phyloP scores from a whole-genome alignment of 148 eudicot genomes.

The Cornus kousa region DNA sequence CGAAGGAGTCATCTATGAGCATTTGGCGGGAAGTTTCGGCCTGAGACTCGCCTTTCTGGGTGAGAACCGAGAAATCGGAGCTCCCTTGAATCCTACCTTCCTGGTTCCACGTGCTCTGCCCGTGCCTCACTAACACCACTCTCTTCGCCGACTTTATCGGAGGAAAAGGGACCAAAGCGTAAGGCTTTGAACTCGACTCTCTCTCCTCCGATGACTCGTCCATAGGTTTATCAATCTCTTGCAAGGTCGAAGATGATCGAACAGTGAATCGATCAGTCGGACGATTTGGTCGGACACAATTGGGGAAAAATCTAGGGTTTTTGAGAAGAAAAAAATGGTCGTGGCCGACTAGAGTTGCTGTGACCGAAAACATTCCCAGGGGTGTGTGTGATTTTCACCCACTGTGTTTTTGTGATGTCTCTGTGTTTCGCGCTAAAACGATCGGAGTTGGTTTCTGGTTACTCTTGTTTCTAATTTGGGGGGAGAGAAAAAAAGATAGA shows the following conservation, averaged over 20 bases:
- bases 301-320: conserved; percentile 25
- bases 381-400: too few species aligned
- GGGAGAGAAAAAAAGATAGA: not conserved
- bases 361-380: conserved; percentile 28
- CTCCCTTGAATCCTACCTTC: conserved; percentile 97
- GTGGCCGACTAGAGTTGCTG: not conserved
- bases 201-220: conserved; percentile 9
- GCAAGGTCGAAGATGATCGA: conserved; percentile 29
- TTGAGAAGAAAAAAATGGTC: not conserved
- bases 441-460: not conserved
- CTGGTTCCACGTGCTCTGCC: conserved; percentile 98
- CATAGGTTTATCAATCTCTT: conserved; percentile 3
- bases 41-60: conserved; percentile 80
- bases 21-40: conserved; percentile 83
- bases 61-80: conserved; percentile 80
- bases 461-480: not conserved
- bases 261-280: conserved; percentile 3
- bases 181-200: conserved; percentile 2
- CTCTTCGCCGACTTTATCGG: conserved; percentile 67
- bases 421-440: conserved; percentile 12
- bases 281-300: not conserved
- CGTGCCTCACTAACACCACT: conserved; percentile 90
- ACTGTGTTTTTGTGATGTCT: not conserved
- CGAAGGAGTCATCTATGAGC: conserved; percentile 80
- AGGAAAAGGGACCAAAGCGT: conserved; percentile 31